Base-by-base conservation (phyloP, 495 filamentous ascomycete genomes). In the Penicillium roqueforti region DNA sequence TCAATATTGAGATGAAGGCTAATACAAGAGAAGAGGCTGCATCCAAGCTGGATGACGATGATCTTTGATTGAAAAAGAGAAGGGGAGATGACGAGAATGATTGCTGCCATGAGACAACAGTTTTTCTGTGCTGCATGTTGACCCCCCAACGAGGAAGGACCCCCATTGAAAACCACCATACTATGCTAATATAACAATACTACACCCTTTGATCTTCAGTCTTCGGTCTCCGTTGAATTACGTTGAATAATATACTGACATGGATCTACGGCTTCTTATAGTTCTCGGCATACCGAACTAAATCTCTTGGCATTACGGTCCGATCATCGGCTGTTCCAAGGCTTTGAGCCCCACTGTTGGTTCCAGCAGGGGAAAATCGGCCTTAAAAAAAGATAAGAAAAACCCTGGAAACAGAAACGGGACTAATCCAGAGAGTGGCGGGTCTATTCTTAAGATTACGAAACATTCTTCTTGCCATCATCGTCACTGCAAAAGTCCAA, bases 251-350 rank as follows among this genome's bases (percentile, higher is more conserved):
- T 5, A 36, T 16, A 36, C 16, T 36, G 32, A 36, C 16, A 36
- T 36, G 16, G 32, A 36, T 16, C 32, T 36, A 16, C 6, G 32
- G 32, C 5, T 2, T 36, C 32, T 36, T 36, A n/a, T n/a, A n/a
- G n/a, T 18, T 16, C 8, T 57, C 62, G 62, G 59, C 59, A 65
- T 62, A 26, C 62, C 62, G 59, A 65, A 42, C 55, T 55, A 49
- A 49, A 49, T 26, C 20, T 57, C 61, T 36, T 36, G 58, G 58
- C 48, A 45, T n/a, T 1, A 13, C 29, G 16, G 29, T 51, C 47
- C 59, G 58, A 59, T 53, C 54, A 41, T 59, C 61, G 61, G 61
- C 52, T 32, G 32, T 36, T 36, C 32, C 32, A 36, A 36, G 32
- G 14, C 31, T 62, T 54, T 25, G n/a, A 1, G 61, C 55, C 61